Base-by-base conservation (phyloP, 2,329 filamentous ascomycete genomes). In the Juglanconis sp. region DNA sequence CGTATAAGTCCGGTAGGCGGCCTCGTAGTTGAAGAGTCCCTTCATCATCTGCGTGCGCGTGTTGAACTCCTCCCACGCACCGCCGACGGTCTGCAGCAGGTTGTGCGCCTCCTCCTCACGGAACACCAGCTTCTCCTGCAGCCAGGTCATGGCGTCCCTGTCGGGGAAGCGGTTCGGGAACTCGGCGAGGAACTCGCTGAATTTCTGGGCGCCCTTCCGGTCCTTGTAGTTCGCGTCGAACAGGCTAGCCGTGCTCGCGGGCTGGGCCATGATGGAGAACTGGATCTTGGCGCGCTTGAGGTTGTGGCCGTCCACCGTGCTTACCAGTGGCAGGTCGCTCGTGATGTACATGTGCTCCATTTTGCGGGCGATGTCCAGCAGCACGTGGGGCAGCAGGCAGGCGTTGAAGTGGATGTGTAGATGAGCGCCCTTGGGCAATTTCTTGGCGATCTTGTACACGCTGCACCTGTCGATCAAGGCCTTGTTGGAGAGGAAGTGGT, bases 341-440 rank as follows among this genome's bases (percentile, higher is more conserved):
- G 82, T 85, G 66, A 92, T 87, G 68, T 85, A 90, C 87, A 92
- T 91, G 65, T 81, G 82, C 1, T 80, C 68, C 77, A 87, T 84
- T 5, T 63, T 77, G 76, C 77, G 82, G 65, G 76, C 83, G 65
- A 77, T 77, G 31, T 76, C 72, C 11, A 92, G 76, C 24, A 92
- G 76, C 5, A 86, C 79, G 2, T 77, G 71, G 9, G 88, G 87
- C 13, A 79, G 76, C 4, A 92, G 76, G 62, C 88, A 90, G n/a
- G 89, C 82, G 70, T 92, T 92, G 77, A 90, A 92, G 71, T 92
- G 89, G 31, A 91, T 82, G 71, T 92, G 89, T 31, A 92, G 76
- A 69, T 92, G 87, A 0, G 82, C 82, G 2, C 88, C 89, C 71
- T 92, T 92, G 47, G 89, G 89, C 77, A 90, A 82, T 59, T 71